These are phyloP conservation scores for Barbarea vulgaris DNA, from an alignment of 345 rosid species.

Conservation along the genomic window DNA sequence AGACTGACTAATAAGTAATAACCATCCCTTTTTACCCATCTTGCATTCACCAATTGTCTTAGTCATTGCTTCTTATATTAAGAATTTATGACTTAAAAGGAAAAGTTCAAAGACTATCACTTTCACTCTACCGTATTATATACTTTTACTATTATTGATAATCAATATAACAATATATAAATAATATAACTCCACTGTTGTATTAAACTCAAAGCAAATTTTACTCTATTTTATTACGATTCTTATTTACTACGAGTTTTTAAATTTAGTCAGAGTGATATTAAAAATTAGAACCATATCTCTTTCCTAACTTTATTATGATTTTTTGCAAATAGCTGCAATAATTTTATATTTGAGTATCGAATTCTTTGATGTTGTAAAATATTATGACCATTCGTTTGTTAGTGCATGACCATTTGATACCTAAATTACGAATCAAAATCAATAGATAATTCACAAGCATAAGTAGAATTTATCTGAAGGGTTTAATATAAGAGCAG, in stretches of 20 bases:
- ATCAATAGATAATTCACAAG: conserved; percentile 3
- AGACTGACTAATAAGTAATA: not conserved
- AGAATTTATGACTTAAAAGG: not conserved
- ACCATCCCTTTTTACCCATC: not conserved
- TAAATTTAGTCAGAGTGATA: too few relatives aligned
- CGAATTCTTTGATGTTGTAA: not conserved
- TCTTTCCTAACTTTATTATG: not conserved
- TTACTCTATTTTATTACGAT: not conserved
- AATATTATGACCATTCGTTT: not conserved
- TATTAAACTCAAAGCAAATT: not conserved
- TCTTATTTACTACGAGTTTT: not conserved
- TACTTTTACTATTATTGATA: not conserved
- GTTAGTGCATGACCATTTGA: not conserved
- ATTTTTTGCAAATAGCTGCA: not conserved
- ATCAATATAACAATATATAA: not conserved
- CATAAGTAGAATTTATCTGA: not conserved
- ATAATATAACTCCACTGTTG: not conserved
- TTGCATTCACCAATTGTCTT: not conserved
- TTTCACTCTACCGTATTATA: conserved; percentile 18
- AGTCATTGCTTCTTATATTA: not conserved
- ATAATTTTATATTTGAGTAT: not conserved
- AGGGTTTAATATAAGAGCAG: not conserved
- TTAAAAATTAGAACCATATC: not conserved
- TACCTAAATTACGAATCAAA: not conserved
- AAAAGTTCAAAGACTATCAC: conserved; percentile 12